Percentiles rank a stretch among this genome's conserved stretches.
Evolutionary conservation across 768 basidiomycete genomes (phyloP).

Genomic region (Trametes maxima): DNA sequence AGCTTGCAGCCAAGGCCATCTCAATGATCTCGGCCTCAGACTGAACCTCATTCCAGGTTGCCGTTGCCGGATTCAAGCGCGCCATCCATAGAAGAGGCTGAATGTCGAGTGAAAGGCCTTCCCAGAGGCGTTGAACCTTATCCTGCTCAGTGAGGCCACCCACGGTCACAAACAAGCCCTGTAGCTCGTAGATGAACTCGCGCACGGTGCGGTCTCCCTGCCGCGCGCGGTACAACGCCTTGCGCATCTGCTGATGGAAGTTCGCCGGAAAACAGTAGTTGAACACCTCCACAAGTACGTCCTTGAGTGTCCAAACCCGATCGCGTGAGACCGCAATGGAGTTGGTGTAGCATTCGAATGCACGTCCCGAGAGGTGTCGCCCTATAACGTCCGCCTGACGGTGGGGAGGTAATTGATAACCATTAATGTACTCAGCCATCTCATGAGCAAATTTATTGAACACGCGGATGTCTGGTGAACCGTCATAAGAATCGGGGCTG

Average conservation of each 20-base stretch:
- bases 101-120: neutral
- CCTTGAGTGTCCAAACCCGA: conserved; percentile 20
- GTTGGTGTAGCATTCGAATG: conserved; percentile 30
- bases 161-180: conserved; percentile 12
- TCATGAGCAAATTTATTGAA: conserved; percentile 19
- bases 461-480: neutral
- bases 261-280: conserved; percentile 25
- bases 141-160: conserved; percentile 1
- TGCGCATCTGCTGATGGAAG: conserved; percentile 12
- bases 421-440: conserved; percentile 3
- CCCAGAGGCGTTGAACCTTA: neutral
- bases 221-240: neutral
- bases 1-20: neutral
- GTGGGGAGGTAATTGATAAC: neutral
- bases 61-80: neutral
- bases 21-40: conserved; percentile 1
- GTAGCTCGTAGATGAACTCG: conserved; percentile 13
- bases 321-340: conserved; percentile 10
- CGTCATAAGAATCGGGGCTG: conserved; percentile 11
- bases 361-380: conserved; percentile 17
- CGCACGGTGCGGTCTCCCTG: conserved; percentile 11
- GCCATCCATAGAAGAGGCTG: conserved; percentile 3
- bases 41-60: neutral
- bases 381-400: neutral
- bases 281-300: conserved; percentile 18